These are phyloP conservation scores for Beauveria rudraprayagi DNA, from an alignment of 2,329 filamentous ascomycete genomes.

Conservation along the genomic window DNA sequence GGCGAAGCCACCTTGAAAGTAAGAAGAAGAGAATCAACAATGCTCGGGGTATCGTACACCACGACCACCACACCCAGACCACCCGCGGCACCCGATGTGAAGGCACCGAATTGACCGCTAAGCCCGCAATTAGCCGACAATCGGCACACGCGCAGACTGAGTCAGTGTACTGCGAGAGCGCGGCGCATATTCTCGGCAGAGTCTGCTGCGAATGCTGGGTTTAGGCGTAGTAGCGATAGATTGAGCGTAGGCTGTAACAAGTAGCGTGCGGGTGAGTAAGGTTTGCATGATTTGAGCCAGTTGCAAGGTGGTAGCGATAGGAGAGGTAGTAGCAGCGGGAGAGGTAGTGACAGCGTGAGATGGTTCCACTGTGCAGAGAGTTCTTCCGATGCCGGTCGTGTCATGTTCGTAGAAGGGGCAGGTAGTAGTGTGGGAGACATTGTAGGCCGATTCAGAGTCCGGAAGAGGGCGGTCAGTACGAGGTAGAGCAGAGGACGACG, in stretches of 20 bases:
- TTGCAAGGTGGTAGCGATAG: not conserved
- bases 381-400: not conserved
- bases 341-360: no score
- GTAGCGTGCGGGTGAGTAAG: not conserved
- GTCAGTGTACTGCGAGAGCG: not conserved
- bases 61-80: not conserved
- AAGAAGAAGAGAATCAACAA: not conserved
- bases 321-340: no score
- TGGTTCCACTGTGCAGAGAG: no score
- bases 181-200: not conserved
- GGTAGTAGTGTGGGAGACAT: not conserved
- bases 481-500: not conserved
- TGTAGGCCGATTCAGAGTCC: not conserved
- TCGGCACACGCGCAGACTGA: not conserved
- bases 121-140: not conserved
- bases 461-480: not conserved
- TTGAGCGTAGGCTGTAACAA: not conserved
- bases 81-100: not conserved
- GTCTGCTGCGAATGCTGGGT: not conserved
- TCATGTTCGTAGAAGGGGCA: not conserved
- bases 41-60: conserved; percentile 2
- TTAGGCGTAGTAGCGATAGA: not conserved
- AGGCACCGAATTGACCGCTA: not conserved
- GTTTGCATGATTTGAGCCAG: not conserved
- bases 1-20: not conserved